A percentile compares a stretch with the other conserved stretches of the same genome.
These are phyloP conservation scores for Mycena maculata DNA, from an alignment of 768 basidiomycete genomes.

Conservation along the genomic window DNA sequence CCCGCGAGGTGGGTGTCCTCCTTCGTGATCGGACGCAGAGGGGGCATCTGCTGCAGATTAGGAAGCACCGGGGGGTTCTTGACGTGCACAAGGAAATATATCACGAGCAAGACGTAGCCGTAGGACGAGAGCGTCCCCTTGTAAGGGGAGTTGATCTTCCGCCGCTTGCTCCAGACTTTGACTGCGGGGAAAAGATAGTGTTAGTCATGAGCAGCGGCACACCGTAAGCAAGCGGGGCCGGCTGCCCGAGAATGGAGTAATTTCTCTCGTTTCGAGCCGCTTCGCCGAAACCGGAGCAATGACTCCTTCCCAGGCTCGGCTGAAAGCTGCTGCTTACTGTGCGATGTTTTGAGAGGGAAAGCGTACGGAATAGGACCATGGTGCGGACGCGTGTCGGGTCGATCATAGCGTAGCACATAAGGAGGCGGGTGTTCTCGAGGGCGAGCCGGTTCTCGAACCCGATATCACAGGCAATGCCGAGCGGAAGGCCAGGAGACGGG, in stretches of 20 bases:
- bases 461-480: conserved; percentile 97
- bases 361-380: conserved; percentile 95
- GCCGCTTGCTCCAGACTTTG: conserved; percentile 98
- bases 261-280: not conserved
- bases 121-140: conserved; percentile 97
- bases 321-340: conserved; percentile 25
- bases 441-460: conserved; percentile 98
- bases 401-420: conserved; percentile 97
- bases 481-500: conserved; percentile 82
- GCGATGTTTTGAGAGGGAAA: conserved; percentile 10
- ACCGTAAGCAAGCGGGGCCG: conserved; percentile 1
- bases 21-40: conserved; percentile 85
- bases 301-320: conserved; percentile 17
- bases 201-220: conserved; percentile 1
- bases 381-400: conserved; percentile 95
- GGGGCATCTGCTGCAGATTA: conserved; percentile 95
- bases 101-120: conserved; percentile 97
- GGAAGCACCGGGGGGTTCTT: conserved; percentile 97
- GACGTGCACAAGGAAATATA: conserved; percentile 97
- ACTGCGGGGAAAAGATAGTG: conserved; percentile 60
- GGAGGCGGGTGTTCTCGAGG: conserved; percentile 93
- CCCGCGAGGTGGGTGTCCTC: conserved; percentile 85
- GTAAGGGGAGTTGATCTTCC: conserved; percentile 99
- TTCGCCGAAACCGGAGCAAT: conserved; percentile 9
- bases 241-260: conserved; percentile 16